Percentiles rank a stretch among this genome's conserved stretches.
Evolutionary conservation across 129 eudicot species (phyloP).

Genomic region (Escallonia rubra): DNA sequence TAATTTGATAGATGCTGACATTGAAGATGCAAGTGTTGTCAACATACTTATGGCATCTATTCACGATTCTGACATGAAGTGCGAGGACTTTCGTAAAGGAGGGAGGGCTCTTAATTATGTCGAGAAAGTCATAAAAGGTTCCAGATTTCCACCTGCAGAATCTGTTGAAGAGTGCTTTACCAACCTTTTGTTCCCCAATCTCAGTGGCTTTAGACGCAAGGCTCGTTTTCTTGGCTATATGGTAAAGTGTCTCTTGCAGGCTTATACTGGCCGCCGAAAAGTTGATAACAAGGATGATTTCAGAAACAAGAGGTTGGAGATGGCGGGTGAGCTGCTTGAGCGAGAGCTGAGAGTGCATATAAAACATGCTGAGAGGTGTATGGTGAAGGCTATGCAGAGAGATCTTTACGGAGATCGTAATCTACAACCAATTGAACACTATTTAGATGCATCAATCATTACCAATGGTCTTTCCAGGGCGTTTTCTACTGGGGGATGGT

Average conservation of each 20-base stretch:
- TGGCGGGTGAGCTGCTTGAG: constrained; percentile 87
- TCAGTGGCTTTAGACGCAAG: constrained; percentile 45
- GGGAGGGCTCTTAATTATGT: constrained; percentile 42
- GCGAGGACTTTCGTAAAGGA: constrained; percentile 51
- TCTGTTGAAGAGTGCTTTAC: constrained; percentile 49
- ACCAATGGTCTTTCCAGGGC: constrained; percentile 93
- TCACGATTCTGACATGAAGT: constrained; percentile 68
- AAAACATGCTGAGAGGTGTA: constrained; percentile 73
- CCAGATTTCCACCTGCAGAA: constrained; percentile 73
- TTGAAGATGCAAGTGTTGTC: constrained; percentile 41
- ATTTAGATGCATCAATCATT: constrained; percentile 79
- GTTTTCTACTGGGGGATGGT: constrained; percentile 90
- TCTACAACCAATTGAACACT: constrained; percentile 54
- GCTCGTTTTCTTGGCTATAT: constrained; percentile 79
- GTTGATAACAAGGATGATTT: constrained; percentile 83
- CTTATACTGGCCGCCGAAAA: constrained; percentile 66
- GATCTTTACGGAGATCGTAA: constrained; percentile 68
- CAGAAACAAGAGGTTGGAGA: constrained; percentile 78
- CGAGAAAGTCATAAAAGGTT: constrained; percentile 27
- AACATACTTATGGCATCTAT: constrained; percentile 72
- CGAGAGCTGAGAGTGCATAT: constrained; percentile 69
- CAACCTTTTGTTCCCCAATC: constrained; percentile 53
- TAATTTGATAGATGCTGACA: constrained; percentile 50
- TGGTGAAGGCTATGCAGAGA: constrained; percentile 77
- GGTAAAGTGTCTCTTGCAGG: constrained; percentile 77